Percentiles rank a stretch among this genome's conserved stretches.
Evolutionary conservation across 768 basidiomycete genomes (phyloP).

Genomic region (Agaricus subrufescens): DNA sequence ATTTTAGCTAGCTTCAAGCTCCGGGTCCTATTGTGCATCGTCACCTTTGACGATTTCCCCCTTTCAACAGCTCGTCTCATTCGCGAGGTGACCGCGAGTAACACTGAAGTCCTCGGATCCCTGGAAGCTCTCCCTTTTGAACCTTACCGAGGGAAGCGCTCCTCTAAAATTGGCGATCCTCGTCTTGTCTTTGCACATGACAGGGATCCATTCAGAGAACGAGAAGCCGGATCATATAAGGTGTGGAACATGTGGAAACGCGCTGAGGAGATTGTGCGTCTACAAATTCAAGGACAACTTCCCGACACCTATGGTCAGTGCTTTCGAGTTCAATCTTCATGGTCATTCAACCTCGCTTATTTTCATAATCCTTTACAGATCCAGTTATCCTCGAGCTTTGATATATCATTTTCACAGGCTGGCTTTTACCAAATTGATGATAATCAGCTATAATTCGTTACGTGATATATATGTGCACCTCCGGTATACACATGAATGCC

Average conservation of each 20-base stretch:
- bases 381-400: background rate
- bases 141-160: background rate
- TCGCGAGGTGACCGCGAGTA: slow-evolving; percentile 9
- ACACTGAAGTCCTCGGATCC: background rate
- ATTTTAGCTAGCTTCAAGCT: slow-evolving; percentile 17
- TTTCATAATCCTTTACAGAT: background rate
- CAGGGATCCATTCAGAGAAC: slow-evolving; percentile 29
- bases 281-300: slow-evolving; percentile 1
- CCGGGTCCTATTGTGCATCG: slow-evolving; percentile 27
- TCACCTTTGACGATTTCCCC: slow-evolving; percentile 26
- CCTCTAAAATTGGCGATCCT: slow-evolving; percentile 18
- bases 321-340: background rate
- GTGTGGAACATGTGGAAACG: slow-evolving; percentile 6
- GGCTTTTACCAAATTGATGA: background rate
- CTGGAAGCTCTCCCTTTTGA: slow-evolving; percentile 5
- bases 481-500: too few species aligned
- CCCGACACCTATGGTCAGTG: background rate
- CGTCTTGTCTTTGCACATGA: slow-evolving; percentile 34
- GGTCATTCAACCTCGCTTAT: background rate
- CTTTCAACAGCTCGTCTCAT: slow-evolving; percentile 14
- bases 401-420: background rate
- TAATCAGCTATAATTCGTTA: background rate
- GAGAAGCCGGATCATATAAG: slow-evolving; percentile 9
- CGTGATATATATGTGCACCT: background rate
- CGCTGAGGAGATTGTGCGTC: slow-evolving; percentile 9